Base-by-base conservation (phyloP, 2,329 filamentous ascomycete species). In the Ophiostoma piceae region DNA sequence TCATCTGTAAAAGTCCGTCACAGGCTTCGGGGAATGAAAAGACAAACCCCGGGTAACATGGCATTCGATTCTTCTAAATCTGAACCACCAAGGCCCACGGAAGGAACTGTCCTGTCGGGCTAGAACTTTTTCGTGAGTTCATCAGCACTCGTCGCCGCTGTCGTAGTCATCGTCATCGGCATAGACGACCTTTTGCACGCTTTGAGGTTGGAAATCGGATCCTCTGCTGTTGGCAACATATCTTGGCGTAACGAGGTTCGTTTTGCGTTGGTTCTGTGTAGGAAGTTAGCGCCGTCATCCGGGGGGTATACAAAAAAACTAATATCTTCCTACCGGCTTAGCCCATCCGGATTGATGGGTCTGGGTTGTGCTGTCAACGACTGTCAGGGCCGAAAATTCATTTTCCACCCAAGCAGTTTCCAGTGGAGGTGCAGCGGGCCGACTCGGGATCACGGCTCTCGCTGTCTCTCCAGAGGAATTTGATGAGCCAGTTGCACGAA, bases 151-250 rank as follows among this genome's bases (percentile, higher is more conserved):
- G 16, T 73, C 72, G 1, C 70, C 71, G 47, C 71, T 72, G 3
- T 70, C 72, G 32, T 73, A 70, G 11, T 73, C 71, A 11, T 71
- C 71, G 3, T 43, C 65, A 12, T 73, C 72, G 4, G 72, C 72
- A 57, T 70, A 72, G 12, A 66, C 37, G 0, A 22, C 22, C 9
- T 54, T 41, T 11, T 62, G 70, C 8, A 54, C 37, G 11, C 7
- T 67, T 41, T 67, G 68, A 2, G 66, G 51, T 35, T 68, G 68
- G 6, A 12, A 19, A 1, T 73, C 71, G 3, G 14, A 3, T 1
- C 37, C 67, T 39, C 70, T 51, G 57, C 51, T 67, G 19, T 64
- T 64, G 3, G 66, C 47, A 1, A 74, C 70, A n/a, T 74, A 73
- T 26, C 47, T 64, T 0, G 73, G 73, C 1, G 62, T 57, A 3